phyloP scores from a whole-genome alignment of 495 filamentous ascomycete genomes.

The Physcia stellaris region DNA sequence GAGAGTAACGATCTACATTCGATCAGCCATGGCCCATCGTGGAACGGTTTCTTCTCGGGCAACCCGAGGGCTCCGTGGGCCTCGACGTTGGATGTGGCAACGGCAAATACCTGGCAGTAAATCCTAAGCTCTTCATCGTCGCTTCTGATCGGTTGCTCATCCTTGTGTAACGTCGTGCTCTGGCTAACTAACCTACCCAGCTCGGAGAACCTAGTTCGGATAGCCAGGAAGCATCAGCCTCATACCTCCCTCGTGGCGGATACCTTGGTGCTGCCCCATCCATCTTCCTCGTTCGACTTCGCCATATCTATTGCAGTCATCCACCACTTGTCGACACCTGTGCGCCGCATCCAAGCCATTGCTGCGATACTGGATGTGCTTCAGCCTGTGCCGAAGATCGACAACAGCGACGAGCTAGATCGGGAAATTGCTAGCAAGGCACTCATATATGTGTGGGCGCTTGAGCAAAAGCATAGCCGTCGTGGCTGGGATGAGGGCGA shows the following conservation, averaged over 20 bases:
- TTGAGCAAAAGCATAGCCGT: slow-evolving; percentile 82
- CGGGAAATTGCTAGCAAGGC: slow-evolving; percentile 41
- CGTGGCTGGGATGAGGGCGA: slow-evolving; percentile 82
- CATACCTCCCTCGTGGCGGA: slow-evolving; percentile 58
- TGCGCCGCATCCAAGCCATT: slow-evolving; percentile 60
- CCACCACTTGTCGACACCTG: slow-evolving; percentile 82
- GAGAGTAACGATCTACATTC: background rate
- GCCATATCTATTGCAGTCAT: slow-evolving; percentile 90
- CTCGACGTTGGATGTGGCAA: slow-evolving; percentile 88
- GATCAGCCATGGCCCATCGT: slow-evolving; percentile 82
- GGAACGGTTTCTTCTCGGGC: slow-evolving; percentile 57
- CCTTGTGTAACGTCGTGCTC: too few species aligned
- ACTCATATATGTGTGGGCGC: slow-evolving; percentile 89
- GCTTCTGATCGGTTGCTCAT: slow-evolving; percentile 79
- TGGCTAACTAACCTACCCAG: too few species aligned
- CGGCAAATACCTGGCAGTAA: slow-evolving; percentile 84
- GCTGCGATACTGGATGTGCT: slow-evolving; percentile 57
- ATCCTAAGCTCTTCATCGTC: slow-evolving; percentile 65
- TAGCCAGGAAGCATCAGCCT: slow-evolving; percentile 53
- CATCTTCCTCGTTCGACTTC: slow-evolving; percentile 63
- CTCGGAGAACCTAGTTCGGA: slow-evolving; percentile 57
- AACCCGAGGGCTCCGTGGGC: slow-evolving; percentile 62
- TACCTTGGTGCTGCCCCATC: slow-evolving; percentile 57
- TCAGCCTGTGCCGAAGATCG: slow-evolving; percentile 16
- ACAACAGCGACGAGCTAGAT: slow-evolving; percentile 6